Evolutionary conservation across 2,329 filamentous ascomycete species (phyloP).

Genomic region (Penicillium griseofulvum): DNA sequence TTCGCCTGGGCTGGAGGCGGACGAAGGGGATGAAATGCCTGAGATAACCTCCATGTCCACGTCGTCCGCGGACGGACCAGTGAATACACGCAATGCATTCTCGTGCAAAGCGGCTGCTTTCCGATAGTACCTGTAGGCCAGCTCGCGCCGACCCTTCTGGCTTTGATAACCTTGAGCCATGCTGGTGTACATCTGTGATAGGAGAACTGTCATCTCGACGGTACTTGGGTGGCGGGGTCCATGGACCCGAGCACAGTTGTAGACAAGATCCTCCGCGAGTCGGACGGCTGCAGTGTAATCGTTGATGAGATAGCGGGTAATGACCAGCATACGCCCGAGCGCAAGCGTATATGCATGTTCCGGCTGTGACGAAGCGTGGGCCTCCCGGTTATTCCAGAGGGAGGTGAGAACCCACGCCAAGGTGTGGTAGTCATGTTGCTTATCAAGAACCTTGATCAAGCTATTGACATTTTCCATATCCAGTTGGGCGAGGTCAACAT

Average conservation of each 20-base stretch:
- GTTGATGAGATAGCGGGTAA: conserved; percentile 49
- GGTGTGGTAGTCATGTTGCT: background rate
- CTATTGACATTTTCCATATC: conserved; percentile 43
- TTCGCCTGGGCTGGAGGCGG: background rate
- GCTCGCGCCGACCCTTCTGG: background rate
- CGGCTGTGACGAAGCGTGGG: background rate
- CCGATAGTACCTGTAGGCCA: background rate
- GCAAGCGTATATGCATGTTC: conserved; percentile 40
- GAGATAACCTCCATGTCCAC: background rate
- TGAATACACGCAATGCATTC: background rate
- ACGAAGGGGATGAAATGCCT: background rate
- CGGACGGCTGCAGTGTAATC: conserved; percentile 34
- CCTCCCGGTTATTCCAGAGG: background rate
- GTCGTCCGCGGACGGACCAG: background rate
- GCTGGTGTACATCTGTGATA: background rate
- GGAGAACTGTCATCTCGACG: background rate
- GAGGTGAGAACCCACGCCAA: background rate
- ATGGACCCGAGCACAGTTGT: background rate
- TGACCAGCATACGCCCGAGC: conserved; percentile 50
- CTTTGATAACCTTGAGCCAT: background rate
- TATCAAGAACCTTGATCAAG: conserved; percentile 27
- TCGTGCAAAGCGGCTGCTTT: background rate
- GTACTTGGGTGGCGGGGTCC: background rate
- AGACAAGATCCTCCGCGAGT: background rate
- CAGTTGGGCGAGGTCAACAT: conserved; percentile 46